Conservation (phyloP, 192 early-diverging fungal species). For the Coemansia javaensis region DNA sequence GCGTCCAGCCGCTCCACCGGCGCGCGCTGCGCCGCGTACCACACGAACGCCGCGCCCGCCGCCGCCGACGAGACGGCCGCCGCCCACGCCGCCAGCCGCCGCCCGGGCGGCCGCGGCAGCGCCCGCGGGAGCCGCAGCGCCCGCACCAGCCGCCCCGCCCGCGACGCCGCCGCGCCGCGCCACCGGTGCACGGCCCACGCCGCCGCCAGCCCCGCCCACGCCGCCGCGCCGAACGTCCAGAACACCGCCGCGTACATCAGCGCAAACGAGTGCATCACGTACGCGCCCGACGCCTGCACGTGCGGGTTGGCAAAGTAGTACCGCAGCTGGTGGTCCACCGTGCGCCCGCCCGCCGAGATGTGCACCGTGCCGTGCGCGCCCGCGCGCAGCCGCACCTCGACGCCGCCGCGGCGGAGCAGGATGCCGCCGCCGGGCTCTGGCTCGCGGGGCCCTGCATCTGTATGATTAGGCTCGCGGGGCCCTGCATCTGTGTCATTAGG, state of each 20-base stretch:
- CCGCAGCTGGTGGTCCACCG: slow-evolving; percentile 26
- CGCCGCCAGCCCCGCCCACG: slow-evolving; percentile 8
- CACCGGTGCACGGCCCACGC: background rate
- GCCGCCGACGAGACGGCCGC: background rate
- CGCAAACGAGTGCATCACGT: slow-evolving; percentile 49
- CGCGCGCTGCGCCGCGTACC: slow-evolving; percentile 18
- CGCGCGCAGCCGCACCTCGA: slow-evolving; percentile 8
- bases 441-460: too few relatives aligned
- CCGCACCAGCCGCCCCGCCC: background rate
- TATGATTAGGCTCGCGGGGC: too few relatives aligned
- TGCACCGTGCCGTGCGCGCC: slow-evolving; percentile 5
- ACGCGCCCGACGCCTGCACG: slow-evolving; percentile 43
- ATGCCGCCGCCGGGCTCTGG: background rate
- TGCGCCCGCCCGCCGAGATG: background rate
- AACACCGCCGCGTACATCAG: slow-evolving; percentile 40
- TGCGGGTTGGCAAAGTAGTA: slow-evolving; percentile 42
- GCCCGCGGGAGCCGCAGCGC: background rate
- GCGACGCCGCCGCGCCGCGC: background rate
- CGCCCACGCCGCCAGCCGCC: background rate
- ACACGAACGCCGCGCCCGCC: slow-evolving; percentile 3
- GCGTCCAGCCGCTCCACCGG: slow-evolving; percentile 11
- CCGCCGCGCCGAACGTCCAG: slow-evolving; percentile 19
- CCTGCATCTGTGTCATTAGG: too few relatives aligned
- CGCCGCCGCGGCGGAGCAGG: slow-evolving; percentile 9
- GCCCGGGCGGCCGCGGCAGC: background rate